Evolutionary conservation across 805 yeast genomes (phyloP).

Genomic region (Myxozyma mucilagina): DNA sequence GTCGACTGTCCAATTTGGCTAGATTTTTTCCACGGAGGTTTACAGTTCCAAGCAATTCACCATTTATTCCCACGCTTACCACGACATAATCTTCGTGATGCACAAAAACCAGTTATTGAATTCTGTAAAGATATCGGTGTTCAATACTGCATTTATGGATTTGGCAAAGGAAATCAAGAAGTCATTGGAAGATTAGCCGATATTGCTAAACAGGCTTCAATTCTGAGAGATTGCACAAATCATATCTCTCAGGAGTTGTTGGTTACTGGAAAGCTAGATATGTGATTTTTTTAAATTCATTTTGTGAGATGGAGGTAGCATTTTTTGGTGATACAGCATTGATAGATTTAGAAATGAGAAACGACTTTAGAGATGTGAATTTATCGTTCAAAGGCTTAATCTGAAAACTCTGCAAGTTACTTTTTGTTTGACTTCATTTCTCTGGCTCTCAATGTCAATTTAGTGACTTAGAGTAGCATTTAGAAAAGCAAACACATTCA

Average conservation of each 20-base stretch:
- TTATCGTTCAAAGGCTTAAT: too few species aligned
- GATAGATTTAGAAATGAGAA: background rate
- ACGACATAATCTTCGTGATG: conserved; percentile 77
- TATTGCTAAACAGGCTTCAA: conserved; percentile 74
- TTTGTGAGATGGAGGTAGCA: background rate
- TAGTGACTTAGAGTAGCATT: too few species aligned
- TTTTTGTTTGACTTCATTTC: too few species aligned
- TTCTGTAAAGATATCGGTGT: conserved; percentile 78
- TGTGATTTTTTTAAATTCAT: background rate
- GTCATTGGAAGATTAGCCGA: conserved; percentile 71
- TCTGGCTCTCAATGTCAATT: too few species aligned
- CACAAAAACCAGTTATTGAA: conserved; percentile 68
- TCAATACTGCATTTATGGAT: conserved; percentile 80
- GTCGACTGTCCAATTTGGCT: conserved; percentile 93
- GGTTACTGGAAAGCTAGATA: conserved; percentile 12
- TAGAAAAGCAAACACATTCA: too few species aligned
- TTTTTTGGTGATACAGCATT: background rate
- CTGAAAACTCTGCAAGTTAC: too few species aligned
- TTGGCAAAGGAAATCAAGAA: conserved; percentile 70
- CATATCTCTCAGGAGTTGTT: conserved; percentile 56
- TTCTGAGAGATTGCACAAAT: conserved; percentile 70
- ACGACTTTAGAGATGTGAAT: too few species aligned
- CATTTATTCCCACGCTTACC: conserved; percentile 89
- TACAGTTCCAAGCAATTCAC: conserved; percentile 88
- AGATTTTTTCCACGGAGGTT: conserved; percentile 87